Evolutionary conservation across 108 stramenopile genomes (phyloP).

Genomic region (Cyclotella baltica): DNA sequence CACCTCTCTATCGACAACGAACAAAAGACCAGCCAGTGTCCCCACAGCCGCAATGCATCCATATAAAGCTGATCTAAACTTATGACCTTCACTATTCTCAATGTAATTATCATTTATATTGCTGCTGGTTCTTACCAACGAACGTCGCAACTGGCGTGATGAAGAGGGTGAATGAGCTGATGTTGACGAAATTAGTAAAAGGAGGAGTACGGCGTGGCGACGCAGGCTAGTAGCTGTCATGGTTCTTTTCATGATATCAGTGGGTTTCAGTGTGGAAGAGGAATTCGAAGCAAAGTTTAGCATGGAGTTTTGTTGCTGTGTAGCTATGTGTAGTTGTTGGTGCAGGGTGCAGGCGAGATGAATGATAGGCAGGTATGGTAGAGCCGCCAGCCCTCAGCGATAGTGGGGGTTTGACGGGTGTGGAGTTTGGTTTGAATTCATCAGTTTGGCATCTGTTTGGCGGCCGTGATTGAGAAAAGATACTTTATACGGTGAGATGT

Average conservation of each 20-base stretch:
- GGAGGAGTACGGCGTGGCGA: not conserved
- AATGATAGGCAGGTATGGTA: too few species aligned
- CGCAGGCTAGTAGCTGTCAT: not conserved
- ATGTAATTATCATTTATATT: not conserved
- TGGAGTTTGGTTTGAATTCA: too few species aligned
- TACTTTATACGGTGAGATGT: too few species aligned
- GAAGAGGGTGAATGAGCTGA: not conserved
- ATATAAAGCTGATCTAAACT: not conserved
- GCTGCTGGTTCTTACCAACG: not conserved
- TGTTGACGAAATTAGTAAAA: not conserved
- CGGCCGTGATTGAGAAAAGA: too few species aligned
- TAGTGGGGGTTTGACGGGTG: too few species aligned
- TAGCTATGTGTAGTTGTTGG: too few species aligned
- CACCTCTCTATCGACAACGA: slow-evolving; percentile 2
- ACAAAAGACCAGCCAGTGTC: not conserved
- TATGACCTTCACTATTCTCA: not conserved
- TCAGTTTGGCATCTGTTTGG: too few species aligned
- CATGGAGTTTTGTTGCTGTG: too few species aligned
- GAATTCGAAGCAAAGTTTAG: too few species aligned
- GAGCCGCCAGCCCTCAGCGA: too few species aligned
- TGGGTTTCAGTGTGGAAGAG: too few species aligned
- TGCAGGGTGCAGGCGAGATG: too few species aligned
- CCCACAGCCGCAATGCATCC: slow-evolving; percentile 1
- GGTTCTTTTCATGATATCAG: not conserved
- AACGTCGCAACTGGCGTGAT: not conserved